phyloP scores from a whole-genome alignment of 1,284 basidiomycete genomes.

The Trichosporon sp. region DNA sequence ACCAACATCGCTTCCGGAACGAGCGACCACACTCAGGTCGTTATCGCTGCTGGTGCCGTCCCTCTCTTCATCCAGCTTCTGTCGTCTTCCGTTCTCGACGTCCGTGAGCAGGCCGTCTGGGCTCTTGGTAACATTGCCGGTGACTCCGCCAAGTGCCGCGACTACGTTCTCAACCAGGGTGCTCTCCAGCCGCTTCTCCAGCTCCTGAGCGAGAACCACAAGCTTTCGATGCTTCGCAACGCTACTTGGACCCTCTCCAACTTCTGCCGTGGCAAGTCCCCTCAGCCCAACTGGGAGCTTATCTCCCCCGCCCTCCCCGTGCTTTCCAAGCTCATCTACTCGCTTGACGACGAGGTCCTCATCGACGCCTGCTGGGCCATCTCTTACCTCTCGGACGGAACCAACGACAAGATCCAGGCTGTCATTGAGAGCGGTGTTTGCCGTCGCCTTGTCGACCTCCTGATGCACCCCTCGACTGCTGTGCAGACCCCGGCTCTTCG shows the following conservation, averaged over 20 bases:
- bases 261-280: constrained; percentile 93
- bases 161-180: constrained; percentile 62
- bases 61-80: constrained; percentile 96
- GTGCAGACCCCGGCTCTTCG: constrained; percentile 98
- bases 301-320: constrained; percentile 95
- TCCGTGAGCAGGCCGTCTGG: constrained; percentile 95
- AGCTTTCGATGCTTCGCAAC: constrained; percentile 94
- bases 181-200: constrained; percentile 54
- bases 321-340: constrained; percentile 97
- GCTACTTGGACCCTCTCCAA: constrained; percentile 98
- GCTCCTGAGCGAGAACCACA: constrained; percentile 62
- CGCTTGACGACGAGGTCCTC: constrained; percentile 96
- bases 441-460: constrained; percentile 91
- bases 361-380: constrained; percentile 99
- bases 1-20: constrained; percentile 99
- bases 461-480: constrained; percentile 94
- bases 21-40: constrained; percentile 96
- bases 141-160: constrained; percentile 87
- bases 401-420: constrained; percentile 99
- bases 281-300: constrained; percentile 89
- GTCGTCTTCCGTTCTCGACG: constrained; percentile 77
- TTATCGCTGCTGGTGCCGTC: constrained; percentile 89
- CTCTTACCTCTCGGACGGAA: constrained; percentile 97
- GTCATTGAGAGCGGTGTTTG: constrained; percentile 98
- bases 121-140: constrained; percentile 94